Evolutionary conservation across 208 protist species (phyloP).

Genomic region (Leishmania martiniquensis): DNA sequence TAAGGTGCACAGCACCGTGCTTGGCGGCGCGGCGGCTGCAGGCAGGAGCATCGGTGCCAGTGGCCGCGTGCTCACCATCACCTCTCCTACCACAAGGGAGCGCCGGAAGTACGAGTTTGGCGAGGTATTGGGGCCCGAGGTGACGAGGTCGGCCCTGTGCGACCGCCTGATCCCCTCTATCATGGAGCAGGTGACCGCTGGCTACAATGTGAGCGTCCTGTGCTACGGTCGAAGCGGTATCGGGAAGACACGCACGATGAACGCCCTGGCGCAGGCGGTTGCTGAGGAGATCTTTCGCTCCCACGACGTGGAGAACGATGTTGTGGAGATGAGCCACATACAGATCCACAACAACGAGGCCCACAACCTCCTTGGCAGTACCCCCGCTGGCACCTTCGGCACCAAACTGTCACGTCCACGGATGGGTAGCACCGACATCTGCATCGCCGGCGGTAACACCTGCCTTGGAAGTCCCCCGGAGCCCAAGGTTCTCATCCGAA

Average conservation of each 20-base stretch:
- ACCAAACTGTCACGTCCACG: slow-evolving; percentile 32
- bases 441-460: slow-evolving; percentile 11
- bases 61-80: slow-evolving; percentile 21
- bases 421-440: background rate
- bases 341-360: slow-evolving; percentile 77
- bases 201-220: slow-evolving; percentile 68
- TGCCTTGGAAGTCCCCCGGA: slow-evolving; percentile 23
- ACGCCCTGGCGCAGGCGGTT: slow-evolving; percentile 55
- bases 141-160: slow-evolving; percentile 60
- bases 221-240: slow-evolving; percentile 92
- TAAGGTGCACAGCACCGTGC: background rate
- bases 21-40: background rate
- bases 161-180: slow-evolving; percentile 53
- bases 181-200: slow-evolving; percentile 53
- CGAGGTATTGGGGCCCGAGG: slow-evolving; percentile 50
- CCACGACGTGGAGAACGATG: slow-evolving; percentile 46
- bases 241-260: slow-evolving; percentile 94
- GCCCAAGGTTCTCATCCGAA: slow-evolving; percentile 51
- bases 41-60: slow-evolving; percentile 6
- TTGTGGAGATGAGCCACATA: slow-evolving; percentile 81
- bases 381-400: slow-evolving; percentile 16
- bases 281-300: slow-evolving; percentile 47
- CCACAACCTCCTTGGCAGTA: slow-evolving; percentile 61
- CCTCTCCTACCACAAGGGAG: slow-evolving; percentile 17
- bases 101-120: slow-evolving; percentile 59